Evolutionary conservation across 208 protist species (phyloP).

Genomic region (Crithidia expoeki): DNA sequence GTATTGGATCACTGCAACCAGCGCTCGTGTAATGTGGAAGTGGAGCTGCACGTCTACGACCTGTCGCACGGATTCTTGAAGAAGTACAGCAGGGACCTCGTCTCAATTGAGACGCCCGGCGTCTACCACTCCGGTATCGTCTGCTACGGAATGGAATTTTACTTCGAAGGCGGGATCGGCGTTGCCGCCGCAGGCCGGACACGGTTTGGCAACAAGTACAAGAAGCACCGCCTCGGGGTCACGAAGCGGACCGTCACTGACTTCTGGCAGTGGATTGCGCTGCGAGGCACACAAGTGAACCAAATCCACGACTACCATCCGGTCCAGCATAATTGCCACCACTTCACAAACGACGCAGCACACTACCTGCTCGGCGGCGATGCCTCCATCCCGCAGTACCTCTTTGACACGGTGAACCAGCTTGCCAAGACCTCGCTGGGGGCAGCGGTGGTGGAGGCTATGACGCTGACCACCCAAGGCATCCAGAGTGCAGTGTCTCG

Average conservation of each 20-base stretch:
- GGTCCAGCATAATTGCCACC: constrained; percentile 93
- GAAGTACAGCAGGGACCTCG: constrained; percentile 52
- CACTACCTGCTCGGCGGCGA: constrained; percentile 61
- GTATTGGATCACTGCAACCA: constrained; percentile 27
- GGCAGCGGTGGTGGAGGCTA: constrained; percentile 37
- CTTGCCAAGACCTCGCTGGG: constrained; percentile 55
- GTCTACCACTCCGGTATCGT: constrained; percentile 93
- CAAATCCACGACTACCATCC: constrained; percentile 85
- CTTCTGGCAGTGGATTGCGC: constrained; percentile 63
- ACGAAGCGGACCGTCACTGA: constrained; percentile 49
- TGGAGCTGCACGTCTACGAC: constrained; percentile 91
- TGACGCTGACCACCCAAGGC: constrained; percentile 50
- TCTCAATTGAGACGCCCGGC: constrained; percentile 78
- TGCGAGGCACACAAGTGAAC: constrained; percentile 39
- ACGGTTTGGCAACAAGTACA: constrained; percentile 81
- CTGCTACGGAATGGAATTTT: constrained; percentile 93
- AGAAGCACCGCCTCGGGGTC: constrained; percentile 52
- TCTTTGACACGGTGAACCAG: constrained; percentile 53
- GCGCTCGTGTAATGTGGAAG: constrained; percentile 9
- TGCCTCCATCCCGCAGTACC: constrained; percentile 39
- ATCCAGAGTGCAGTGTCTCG: constrained; percentile 51
- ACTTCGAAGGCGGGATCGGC: constrained; percentile 93
- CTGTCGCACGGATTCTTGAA: constrained; percentile 79
- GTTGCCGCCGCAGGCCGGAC: constrained; percentile 57
- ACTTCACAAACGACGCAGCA: constrained; percentile 78